A percentile compares a stretch with the other conserved stretches of the same genome.
Conservation (phyloP, 176 grass and related monocot genomes). For the Saccharum spontaneum region DNA sequence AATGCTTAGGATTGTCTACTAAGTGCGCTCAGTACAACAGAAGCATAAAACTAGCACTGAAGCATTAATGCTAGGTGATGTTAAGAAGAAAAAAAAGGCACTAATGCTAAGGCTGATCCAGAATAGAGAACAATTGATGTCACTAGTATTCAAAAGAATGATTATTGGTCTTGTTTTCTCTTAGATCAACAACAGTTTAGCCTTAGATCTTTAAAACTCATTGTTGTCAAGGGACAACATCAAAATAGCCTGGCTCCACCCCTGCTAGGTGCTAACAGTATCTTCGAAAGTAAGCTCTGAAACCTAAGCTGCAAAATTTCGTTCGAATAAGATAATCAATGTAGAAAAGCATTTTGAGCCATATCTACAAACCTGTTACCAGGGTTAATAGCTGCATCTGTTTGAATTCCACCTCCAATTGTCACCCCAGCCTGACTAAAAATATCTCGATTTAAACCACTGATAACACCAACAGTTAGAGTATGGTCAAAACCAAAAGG, state of each 20-base stretch:
- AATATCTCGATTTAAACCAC: slow-evolving; percentile 96
- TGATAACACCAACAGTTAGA: slow-evolving; percentile 90
- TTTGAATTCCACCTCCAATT: slow-evolving; percentile 96
- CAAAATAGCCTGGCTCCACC: neutral
- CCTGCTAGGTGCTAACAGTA: neutral
- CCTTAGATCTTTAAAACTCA: neutral
- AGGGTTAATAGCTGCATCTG: slow-evolving; percentile 96
- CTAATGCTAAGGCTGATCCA: neutral
- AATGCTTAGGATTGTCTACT: neutral
- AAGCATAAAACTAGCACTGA: slow-evolving; percentile 25
- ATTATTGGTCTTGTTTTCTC: neutral
- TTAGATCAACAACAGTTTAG: neutral
- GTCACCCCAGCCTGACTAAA: slow-evolving; percentile 90
- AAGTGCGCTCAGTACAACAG: neutral
- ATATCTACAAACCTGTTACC: slow-evolving; percentile 73
- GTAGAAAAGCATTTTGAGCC: neutral
- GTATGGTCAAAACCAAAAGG: slow-evolving; percentile 99
- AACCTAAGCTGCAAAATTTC: slow-evolving; percentile 3
- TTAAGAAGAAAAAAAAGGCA: neutral
- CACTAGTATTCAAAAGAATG: neutral
- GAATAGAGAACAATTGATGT: neutral
- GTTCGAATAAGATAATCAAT: neutral
- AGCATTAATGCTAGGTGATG: neutral
- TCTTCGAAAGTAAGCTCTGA: slow-evolving; percentile 3
- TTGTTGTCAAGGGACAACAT: neutral